These are phyloP conservation scores for Globisporangium spinosum DNA, from an alignment of 352 stramenopile genomes.

Conservation along the genomic window DNA sequence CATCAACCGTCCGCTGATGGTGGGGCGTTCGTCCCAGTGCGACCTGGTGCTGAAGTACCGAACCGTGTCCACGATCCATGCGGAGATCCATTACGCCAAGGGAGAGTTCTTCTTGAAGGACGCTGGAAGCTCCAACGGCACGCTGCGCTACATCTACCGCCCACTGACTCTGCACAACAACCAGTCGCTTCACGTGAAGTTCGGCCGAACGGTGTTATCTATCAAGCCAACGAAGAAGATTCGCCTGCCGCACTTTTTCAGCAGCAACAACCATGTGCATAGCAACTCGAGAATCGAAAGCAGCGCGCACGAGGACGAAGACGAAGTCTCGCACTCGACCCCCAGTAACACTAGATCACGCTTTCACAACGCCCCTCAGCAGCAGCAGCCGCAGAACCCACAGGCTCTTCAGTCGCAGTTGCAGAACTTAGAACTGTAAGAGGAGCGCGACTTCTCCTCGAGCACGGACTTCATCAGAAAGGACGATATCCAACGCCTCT, in stretches of 20 bases:
- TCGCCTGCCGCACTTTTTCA: conserved; percentile 80
- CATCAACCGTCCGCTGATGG: conserved; percentile 88
- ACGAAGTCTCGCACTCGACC: conserved; percentile 52
- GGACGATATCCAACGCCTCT: conserved; percentile 6
- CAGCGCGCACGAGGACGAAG: conserved; percentile 59
- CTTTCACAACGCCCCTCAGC: conserved; percentile 41
- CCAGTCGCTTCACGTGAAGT: conserved; percentile 85
- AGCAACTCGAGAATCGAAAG: conserved; percentile 56
- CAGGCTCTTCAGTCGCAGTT: conserved; percentile 54
- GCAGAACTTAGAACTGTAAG: conserved; percentile 80
- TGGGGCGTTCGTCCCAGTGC: conserved; percentile 91
- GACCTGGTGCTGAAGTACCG: conserved; percentile 95
- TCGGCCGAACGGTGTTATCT: conserved; percentile 79
- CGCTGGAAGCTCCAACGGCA: conserved; percentile 92
- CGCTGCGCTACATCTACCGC: conserved; percentile 92
- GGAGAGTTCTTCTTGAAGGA: conserved; percentile 95
- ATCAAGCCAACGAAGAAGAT: conserved; percentile 91
- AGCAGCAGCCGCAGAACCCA: conserved; percentile 29
- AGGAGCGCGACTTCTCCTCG: conserved; percentile 11
- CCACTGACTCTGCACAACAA: conserved; percentile 90
- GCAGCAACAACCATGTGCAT: conserved; percentile 46
- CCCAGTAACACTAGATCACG: conserved; percentile 68
- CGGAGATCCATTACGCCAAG: conserved; percentile 91
- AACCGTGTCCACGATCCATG: conserved; percentile 93
- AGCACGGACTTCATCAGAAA: conserved; percentile 16